Evolutionary conservation across 192 early-diverging fungal species (phyloP).

Genomic region (Backusella morwellensis): DNA sequence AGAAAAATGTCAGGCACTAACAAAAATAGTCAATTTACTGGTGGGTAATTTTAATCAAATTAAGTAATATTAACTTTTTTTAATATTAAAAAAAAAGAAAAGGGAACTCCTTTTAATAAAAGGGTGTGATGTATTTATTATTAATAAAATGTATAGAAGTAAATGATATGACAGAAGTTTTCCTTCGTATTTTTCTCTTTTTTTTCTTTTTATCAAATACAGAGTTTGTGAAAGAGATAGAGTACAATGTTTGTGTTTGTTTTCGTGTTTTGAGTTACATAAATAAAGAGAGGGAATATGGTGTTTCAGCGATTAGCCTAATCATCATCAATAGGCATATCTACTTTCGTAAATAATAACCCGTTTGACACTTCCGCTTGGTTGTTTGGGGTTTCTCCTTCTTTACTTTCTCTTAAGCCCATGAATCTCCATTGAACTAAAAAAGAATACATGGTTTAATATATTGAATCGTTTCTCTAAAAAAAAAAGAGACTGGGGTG

Average conservation of each 20-base stretch:
- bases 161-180: background rate
- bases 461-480: background rate
- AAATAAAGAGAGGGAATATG: background rate
- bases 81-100: background rate
- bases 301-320: background rate
- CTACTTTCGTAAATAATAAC: background rate
- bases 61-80: conserved; percentile 4
- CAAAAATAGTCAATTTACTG: background rate
- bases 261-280: background rate
- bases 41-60: background rate
- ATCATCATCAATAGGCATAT: conserved; percentile 1
- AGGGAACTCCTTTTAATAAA: background rate
- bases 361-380: background rate
- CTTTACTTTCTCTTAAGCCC: background rate
- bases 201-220: background rate
- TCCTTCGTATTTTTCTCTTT: background rate
- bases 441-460: background rate
- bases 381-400: background rate
- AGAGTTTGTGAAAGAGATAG: background rate
- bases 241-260: background rate
- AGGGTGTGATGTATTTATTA: background rate
- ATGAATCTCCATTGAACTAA: conserved; percentile 1
- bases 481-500: background rate
- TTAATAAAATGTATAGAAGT: background rate
- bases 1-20: background rate